Evolutionary conservation across 2,329 filamentous ascomycete genomes (phyloP), one percentile per base, ranked within the genome.

Genomic region (Huntiella savannae): DNA sequence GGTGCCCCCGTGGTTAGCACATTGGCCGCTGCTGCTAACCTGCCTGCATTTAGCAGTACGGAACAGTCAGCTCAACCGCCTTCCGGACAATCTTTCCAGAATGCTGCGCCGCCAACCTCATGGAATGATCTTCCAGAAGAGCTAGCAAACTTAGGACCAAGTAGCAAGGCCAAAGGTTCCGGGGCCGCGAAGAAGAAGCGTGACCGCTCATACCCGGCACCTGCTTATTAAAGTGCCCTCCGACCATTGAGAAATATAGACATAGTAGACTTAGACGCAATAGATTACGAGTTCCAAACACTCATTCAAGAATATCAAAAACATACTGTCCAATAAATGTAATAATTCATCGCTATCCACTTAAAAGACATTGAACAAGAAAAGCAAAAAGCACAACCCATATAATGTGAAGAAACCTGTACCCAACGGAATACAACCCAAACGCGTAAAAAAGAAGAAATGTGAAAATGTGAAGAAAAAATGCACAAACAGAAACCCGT

Each of bases 51-150:
- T 43, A 10, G 11, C 8, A 12, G 36, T 8, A 28, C 22, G 22
- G 22, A 28, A 28, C 22, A 28, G 7, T 2, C 5, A 28, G 54
- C 55, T 16, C 55, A 57, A 16, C 50, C 51, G 5, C 51, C 53
- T 2, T 38, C 57, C 12, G 60, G 62, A 3, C 58, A 63, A 40
- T 77, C 73, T 1, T 79, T 68, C 56, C 75, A 78, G 57, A 77
- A 72, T 49, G 59, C 63, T 53, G 65, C 74, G 5, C 69, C 75
- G 2, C 68, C 71, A 15, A 72, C 60, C 28, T 75, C 79, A 55
- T 79, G 75, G 75, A 79, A 79, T 59, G 75, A 79, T 55, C 55
- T 79, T 7, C 75, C 75, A 0, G 63, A 65, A 7, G 75, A 79
- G 44, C 76, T 78, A 71, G 58, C 69, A 8, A 52, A 52, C 13